phyloP scores from a whole-genome alignment of 768 basidiomycete species.

The Gyrodon lividus region DNA sequence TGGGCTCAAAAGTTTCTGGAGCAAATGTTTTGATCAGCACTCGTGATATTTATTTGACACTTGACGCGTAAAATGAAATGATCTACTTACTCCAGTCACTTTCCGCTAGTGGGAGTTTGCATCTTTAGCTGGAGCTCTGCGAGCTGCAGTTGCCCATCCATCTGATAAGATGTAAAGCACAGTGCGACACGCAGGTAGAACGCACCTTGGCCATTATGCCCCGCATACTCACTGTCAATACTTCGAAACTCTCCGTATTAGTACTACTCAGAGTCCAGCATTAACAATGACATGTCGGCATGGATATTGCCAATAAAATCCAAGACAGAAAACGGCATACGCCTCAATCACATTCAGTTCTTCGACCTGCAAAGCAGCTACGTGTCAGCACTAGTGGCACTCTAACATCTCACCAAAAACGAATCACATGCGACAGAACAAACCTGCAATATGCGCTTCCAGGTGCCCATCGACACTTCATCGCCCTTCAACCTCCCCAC shows the following conservation, averaged over 20 bases:
- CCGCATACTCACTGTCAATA: neutral
- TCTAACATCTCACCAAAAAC: neutral
- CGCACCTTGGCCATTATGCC: neutral
- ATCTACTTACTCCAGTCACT: neutral
- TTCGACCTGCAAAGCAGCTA: neutral
- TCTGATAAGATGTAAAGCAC: neutral
- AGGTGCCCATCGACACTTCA: neutral
- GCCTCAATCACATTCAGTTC: neutral
- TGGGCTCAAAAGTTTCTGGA: too few species aligned
- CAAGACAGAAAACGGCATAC: neutral
- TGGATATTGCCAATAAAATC: neutral
- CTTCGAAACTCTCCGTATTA: neutral
- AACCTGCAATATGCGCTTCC: neutral
- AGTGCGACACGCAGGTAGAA: neutral
- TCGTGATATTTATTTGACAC: too few species aligned
- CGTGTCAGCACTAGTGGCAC: neutral
- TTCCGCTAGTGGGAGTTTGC: neutral
- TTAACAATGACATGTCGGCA: neutral
- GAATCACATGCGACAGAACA: neutral
- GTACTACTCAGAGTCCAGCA: neutral
- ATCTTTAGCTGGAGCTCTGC: neutral
- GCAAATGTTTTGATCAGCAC: too few species aligned
- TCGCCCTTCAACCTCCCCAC: neutral
- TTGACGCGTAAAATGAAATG: too few species aligned
- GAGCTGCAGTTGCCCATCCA: neutral